Evolutionary conservation across 2,329 filamentous ascomycete species (phyloP).

Genomic region (Colletotrichum lini): DNA sequence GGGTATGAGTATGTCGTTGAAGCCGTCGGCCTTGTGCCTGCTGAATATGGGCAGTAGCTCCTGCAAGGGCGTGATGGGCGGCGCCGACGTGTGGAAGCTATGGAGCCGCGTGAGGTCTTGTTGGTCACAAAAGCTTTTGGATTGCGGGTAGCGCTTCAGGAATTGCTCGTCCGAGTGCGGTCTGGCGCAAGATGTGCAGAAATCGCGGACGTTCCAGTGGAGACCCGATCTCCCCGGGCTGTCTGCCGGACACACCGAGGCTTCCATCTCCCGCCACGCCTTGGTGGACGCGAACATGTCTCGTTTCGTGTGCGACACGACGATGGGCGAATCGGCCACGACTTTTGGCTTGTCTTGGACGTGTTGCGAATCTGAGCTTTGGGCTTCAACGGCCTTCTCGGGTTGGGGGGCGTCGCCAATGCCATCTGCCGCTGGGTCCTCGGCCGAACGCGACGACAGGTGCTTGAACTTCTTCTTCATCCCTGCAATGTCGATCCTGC

Average conservation of each 20-base stretch:
- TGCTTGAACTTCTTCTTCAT: conserved; percentile 59
- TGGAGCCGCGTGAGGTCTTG: conserved; percentile 82
- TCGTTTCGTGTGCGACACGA: not conserved
- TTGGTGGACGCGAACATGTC: conserved; percentile 37
- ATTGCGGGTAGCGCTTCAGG: conserved; percentile 74
- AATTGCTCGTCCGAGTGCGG: conserved; percentile 79
- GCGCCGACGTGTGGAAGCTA: conserved; percentile 78
- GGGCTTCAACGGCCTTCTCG: conserved; percentile 2
- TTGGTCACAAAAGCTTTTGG: conserved; percentile 80
- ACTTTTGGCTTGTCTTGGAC: conserved; percentile 3
- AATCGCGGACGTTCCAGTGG: conserved; percentile 74
- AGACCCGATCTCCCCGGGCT: conserved; percentile 72
- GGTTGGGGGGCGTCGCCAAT: conserved; percentile 33
- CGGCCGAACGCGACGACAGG: conserved; percentile 63
- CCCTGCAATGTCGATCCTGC: conserved; percentile 48
- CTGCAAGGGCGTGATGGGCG: conserved; percentile 72
- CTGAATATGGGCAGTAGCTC: conserved; percentile 83
- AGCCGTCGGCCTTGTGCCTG: conserved; percentile 78
- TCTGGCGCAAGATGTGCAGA: conserved; percentile 75
- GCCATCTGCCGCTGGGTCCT: conserved; percentile 7
- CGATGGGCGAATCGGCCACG: not conserved
- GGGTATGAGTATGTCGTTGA: conserved; percentile 84
- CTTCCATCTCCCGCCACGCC: conserved; percentile 59
- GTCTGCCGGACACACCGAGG: conserved; percentile 71
- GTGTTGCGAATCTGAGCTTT: conserved; percentile 19